Conservation (phyloP, 2,329 filamentous ascomycete species). For the Sporothrix schenckii region DNA sequence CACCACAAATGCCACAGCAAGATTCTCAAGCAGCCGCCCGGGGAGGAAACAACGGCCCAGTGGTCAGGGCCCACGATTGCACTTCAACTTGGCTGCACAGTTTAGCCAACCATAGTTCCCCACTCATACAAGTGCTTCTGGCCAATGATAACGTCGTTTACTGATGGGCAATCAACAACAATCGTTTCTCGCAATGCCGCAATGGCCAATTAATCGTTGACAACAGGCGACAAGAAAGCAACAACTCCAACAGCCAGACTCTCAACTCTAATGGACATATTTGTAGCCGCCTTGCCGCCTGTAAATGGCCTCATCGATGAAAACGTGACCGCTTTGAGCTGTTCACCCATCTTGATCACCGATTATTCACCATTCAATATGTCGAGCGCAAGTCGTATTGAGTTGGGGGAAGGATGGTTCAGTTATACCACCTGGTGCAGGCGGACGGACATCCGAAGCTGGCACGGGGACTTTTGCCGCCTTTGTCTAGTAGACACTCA, state of each 20-base stretch:
- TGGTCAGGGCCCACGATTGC: background rate
- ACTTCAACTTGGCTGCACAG: background rate
- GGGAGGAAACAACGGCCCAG: background rate
- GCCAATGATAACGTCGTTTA: constrained; percentile 2
- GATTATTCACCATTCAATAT: background rate
- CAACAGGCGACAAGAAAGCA: constrained; percentile 3
- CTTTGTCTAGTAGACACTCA: constrained; percentile 13
- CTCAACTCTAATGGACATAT: background rate
- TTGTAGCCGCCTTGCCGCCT: background rate
- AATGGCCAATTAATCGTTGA: constrained; percentile 18
- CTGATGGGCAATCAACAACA: background rate
- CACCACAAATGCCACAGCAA: background rate
- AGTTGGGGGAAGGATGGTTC: background rate
- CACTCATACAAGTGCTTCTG: background rate
- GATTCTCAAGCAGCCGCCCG: background rate
- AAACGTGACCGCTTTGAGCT: background rate
- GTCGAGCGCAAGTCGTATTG: background rate
- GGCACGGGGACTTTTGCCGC: constrained; percentile 9
- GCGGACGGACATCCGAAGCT: constrained; percentile 6
- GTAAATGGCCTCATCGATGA: background rate
- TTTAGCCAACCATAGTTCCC: background rate
- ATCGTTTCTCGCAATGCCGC: background rate
- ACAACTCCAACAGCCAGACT: background rate
- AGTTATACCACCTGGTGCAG: background rate
- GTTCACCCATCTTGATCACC: background rate